These are phyloP conservation scores for Penicillium sumatraense DNA, from an alignment of 2,329 filamentous ascomycete species.

Conservation along the genomic window DNA sequence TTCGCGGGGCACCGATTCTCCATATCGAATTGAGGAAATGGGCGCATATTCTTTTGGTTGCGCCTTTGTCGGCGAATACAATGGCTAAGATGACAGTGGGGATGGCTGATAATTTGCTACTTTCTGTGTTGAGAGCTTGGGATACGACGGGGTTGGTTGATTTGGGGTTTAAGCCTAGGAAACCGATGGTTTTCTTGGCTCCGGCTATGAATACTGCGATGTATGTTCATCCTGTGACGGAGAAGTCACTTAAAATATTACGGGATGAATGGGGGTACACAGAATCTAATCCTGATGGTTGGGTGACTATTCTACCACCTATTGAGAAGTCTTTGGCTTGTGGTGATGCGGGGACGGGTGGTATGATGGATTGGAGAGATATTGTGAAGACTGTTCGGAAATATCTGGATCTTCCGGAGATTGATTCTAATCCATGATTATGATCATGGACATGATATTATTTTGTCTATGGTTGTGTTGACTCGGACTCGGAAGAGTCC, in stretches of 20 bases:
- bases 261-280: slow-evolving; percentile 73
- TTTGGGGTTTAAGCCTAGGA: slow-evolving; percentile 35
- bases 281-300: slow-evolving; percentile 46
- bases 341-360: slow-evolving; percentile 80
- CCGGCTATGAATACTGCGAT: slow-evolving; percentile 89
- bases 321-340: slow-evolving; percentile 80
- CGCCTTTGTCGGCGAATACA: slow-evolving; percentile 81
- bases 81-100: slow-evolving; percentile 83
- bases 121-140: slow-evolving; percentile 82
- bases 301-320: slow-evolving; percentile 75
- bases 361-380: slow-evolving; percentile 79
- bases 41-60: slow-evolving; percentile 80
- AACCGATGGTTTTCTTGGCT: slow-evolving; percentile 74
- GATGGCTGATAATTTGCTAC: slow-evolving; percentile 75
- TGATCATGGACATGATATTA: no score
- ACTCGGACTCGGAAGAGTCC: slow-evolving; percentile 5
- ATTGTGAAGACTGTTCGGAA: slow-evolving; percentile 71
- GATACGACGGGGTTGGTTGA: slow-evolving; percentile 72
- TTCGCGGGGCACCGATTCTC: slow-evolving; percentile 75
- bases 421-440: no score
- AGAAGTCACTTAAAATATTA: slow-evolving; percentile 70
- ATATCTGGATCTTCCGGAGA: slow-evolving; percentile 62
- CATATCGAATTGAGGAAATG: slow-evolving; percentile 87
- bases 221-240: slow-evolving; percentile 85
- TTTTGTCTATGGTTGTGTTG: slow-evolving; percentile 5